Conservation (phyloP, 2,329 filamentous ascomycete species). For the Claviceps sp. region DNA sequence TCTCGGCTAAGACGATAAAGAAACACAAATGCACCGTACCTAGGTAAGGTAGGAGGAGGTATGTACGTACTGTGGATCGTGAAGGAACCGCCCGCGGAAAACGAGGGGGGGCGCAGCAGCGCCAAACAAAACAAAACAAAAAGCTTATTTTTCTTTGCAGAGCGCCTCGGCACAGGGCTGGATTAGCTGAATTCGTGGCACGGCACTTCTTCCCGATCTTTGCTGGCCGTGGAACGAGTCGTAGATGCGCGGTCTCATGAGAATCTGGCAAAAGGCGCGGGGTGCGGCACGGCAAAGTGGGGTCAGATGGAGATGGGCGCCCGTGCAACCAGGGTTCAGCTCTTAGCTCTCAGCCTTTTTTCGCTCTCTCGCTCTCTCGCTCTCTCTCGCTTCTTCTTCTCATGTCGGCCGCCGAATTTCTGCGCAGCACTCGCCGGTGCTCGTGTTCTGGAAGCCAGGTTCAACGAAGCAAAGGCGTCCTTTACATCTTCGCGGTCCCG, state of each 20-base stretch:
- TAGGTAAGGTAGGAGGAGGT: too few relatives aligned
- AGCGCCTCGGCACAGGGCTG: background rate
- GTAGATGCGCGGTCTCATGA: background rate
- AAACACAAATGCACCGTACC: background rate
- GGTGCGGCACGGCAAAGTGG: background rate
- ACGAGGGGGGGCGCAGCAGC: background rate
- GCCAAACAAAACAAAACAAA: background rate
- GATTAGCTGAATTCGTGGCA: too few relatives aligned
- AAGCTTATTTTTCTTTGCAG: background rate
- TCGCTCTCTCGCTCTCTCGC: background rate
- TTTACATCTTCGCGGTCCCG: background rate
- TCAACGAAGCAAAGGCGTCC: background rate
- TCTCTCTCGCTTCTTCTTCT: too few relatives aligned
- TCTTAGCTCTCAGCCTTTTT: background rate
- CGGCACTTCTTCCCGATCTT: too few relatives aligned
- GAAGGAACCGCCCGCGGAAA: too few relatives aligned
- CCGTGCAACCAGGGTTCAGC: background rate
- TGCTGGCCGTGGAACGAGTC: background rate
- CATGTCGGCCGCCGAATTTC: background rate
- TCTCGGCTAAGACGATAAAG: background rate
- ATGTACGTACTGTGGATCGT: too few relatives aligned
- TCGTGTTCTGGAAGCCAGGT: constrained; percentile 2
- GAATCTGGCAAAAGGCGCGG: background rate
- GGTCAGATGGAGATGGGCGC: background rate
- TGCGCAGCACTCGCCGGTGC: background rate